A percentile compares a stretch with the other conserved stretches of the same genome.
phyloP scores from a whole-genome alignment of 1,284 basidiomycete genomes.

The Ceratobasidium sp. region DNA sequence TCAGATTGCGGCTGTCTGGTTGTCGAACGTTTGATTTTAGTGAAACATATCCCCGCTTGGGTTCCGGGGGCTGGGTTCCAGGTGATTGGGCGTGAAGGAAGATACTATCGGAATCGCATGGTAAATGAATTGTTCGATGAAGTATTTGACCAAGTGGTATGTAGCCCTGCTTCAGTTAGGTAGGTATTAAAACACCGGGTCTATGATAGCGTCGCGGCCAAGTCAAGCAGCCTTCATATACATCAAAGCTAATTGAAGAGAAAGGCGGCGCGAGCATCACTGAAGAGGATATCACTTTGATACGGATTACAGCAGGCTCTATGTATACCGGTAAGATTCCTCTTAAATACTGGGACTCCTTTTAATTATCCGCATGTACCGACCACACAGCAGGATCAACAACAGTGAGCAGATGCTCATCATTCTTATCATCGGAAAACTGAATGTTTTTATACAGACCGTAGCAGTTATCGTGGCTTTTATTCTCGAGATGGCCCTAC shows the following conservation, averaged over 20 bases:
- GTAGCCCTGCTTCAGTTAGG: too few species aligned
- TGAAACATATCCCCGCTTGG: slow-evolving; percentile 20
- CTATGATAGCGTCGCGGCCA: not conserved
- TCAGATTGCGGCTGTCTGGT: too few species aligned
- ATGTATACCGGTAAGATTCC: slow-evolving; percentile 9
- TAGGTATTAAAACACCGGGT: too few species aligned
- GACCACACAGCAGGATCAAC: not conserved
- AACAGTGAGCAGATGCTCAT: not conserved
- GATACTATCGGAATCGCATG: not conserved
- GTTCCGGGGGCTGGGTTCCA: slow-evolving; percentile 20
- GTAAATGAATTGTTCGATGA: not conserved
- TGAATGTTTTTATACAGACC: not conserved
- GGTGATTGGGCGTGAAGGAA: not conserved
- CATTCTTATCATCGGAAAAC: not conserved
- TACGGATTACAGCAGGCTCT: slow-evolving; percentile 8
- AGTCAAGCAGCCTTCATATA: slow-evolving; percentile 18
- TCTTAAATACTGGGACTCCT: too few species aligned
- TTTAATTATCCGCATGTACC: too few species aligned
- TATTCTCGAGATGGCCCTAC: not conserved
- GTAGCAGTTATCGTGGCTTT: slow-evolving; percentile 38
- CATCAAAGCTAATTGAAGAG: slow-evolving; percentile 11
- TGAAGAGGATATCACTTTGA: slow-evolving; percentile 8
- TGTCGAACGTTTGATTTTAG: too few species aligned
- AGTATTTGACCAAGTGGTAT: slow-evolving; percentile 18
- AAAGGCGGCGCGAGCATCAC: slow-evolving; percentile 12